phyloP scores from a whole-genome alignment of 2,329 filamentous ascomycete species.

The Aspergillus flavus region DNA sequence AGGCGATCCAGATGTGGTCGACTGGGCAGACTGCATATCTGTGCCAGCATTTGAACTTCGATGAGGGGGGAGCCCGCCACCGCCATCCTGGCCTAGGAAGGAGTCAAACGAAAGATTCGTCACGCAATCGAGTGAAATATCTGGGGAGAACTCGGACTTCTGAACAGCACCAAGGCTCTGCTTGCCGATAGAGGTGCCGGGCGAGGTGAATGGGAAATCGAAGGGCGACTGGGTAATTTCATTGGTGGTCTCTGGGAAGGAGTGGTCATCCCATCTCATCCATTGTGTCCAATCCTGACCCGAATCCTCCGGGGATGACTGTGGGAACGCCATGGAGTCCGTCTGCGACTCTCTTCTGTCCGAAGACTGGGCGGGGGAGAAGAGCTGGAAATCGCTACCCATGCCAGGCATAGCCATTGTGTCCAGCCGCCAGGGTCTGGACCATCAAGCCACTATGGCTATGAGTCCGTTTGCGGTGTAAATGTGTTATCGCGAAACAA shows the following conservation, averaged over 20 bases:
- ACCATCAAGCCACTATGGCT: conserved; percentile 19
- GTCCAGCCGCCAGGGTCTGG: conserved; percentile 18
- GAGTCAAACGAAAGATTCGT: conserved; percentile 29
- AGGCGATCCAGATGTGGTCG: conserved; percentile 27
- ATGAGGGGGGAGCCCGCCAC: conserved; percentile 6
- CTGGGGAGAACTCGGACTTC: conserved; percentile 31
- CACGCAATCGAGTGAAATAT: conserved; percentile 34
- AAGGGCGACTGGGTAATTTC: conserved; percentile 28
- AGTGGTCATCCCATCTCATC: conserved; percentile 49
- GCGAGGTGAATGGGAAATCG: conserved; percentile 30
- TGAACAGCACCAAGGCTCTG: conserved; percentile 23
- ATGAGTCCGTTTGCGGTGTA: not conserved
- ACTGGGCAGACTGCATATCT: conserved; percentile 22
- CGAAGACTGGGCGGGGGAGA: conserved; percentile 28
- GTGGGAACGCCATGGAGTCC: conserved; percentile 22
- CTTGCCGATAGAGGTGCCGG: conserved; percentile 27
- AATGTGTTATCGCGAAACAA: not conserved
- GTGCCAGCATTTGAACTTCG: conserved; percentile 8
- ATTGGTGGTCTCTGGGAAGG: conserved; percentile 31
- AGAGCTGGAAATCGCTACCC: conserved; percentile 39
- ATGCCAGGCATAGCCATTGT: conserved; percentile 29
- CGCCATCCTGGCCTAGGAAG: conserved; percentile 12
- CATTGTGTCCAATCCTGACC: conserved; percentile 49
- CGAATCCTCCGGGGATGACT: conserved; percentile 28
- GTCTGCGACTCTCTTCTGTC: conserved; percentile 23